phyloP scores from a whole-genome alignment of 176 grass and related monocot species.

The Triticum urartu region DNA sequence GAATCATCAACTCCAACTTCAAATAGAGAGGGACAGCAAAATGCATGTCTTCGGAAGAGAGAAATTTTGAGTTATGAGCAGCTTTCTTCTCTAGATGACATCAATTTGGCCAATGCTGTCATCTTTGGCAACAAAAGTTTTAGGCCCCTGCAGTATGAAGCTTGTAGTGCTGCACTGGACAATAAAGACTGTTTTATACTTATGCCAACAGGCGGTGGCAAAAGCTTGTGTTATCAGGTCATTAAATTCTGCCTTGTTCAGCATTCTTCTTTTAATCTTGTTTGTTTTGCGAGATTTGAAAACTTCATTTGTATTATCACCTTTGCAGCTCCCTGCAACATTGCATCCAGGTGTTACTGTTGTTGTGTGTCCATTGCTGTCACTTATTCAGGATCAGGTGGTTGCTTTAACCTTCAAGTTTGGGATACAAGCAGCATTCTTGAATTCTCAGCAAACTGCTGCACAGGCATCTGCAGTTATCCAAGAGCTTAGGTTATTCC shows the following conservation, averaged over 20 bases:
- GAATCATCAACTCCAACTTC: conserved; percentile 36
- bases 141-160: conserved; percentile 76
- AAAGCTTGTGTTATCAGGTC: conserved; percentile 96
- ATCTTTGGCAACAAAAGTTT: conserved; percentile 84
- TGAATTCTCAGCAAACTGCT: conserved; percentile 91
- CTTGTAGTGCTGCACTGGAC: conserved; percentile 64
- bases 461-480: conserved; percentile 74
- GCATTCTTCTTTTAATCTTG: conserved; percentile 2
- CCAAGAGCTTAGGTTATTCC: conserved; percentile 63
- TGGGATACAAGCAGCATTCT: conserved; percentile 72
- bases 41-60: conserved; percentile 19
- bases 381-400: conserved; percentile 95
- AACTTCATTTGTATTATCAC: conserved; percentile 15
- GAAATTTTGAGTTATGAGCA: conserved; percentile 58
- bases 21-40: conserved; percentile 11
- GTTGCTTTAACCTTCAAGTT: conserved; percentile 75
- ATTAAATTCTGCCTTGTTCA: not conserved
- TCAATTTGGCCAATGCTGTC: conserved; percentile 77
- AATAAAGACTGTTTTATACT: conserved; percentile 76
- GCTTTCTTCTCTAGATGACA: conserved; percentile 56
- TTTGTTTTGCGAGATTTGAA: not conserved
- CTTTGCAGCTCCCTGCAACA: conserved; percentile 86
- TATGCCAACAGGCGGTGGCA: conserved; percentile 97
- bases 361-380: conserved; percentile 77
- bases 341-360: conserved; percentile 81